Conservation (phyloP, 352 stramenopile genomes). For the Phytophthora cactorum region DNA sequence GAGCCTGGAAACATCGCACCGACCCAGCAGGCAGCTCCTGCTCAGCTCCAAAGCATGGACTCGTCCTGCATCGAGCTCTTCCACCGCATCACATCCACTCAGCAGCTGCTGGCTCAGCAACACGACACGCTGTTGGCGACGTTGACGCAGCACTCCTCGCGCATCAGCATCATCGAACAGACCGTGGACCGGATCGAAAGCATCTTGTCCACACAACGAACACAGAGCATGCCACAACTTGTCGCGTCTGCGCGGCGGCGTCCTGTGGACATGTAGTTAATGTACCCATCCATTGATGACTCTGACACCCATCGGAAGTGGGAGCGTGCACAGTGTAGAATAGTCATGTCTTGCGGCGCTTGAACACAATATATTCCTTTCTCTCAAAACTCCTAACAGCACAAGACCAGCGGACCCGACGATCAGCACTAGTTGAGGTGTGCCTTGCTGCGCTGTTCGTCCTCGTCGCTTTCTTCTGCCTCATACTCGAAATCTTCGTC, state of each 20-base stretch:
- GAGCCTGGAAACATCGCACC: slow-evolving; percentile 12
- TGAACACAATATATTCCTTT: slow-evolving; percentile 28
- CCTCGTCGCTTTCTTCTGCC: slow-evolving; percentile 1
- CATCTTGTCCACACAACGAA: slow-evolving; percentile 38
- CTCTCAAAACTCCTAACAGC: slow-evolving; percentile 25
- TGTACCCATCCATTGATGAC: background rate
- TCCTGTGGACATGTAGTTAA: slow-evolving; percentile 33
- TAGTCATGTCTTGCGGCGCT: slow-evolving; percentile 24
- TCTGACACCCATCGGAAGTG: slow-evolving; percentile 16
- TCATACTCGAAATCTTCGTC: slow-evolving; percentile 13
- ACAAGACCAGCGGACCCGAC: background rate
- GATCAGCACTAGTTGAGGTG: slow-evolving; percentile 18
- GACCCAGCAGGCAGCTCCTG: slow-evolving; percentile 14
- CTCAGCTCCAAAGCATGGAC: slow-evolving; percentile 30
- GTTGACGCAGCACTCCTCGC: slow-evolving; percentile 54
- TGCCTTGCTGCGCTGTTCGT: slow-evolving; percentile 10
- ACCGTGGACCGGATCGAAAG: slow-evolving; percentile 52
- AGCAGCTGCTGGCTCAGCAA: slow-evolving; percentile 67
- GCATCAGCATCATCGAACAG: slow-evolving; percentile 60
- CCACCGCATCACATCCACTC: slow-evolving; percentile 66
- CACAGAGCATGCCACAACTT: slow-evolving; percentile 27
- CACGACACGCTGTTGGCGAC: slow-evolving; percentile 50
- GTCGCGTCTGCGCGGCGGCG: background rate
- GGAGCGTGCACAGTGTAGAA: slow-evolving; percentile 22
- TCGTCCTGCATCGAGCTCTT: slow-evolving; percentile 60